Evolutionary conservation across 331 rosid species (phyloP), one percentile per base, ranked within the genome.

Genomic region (Saraca asoca): DNA sequence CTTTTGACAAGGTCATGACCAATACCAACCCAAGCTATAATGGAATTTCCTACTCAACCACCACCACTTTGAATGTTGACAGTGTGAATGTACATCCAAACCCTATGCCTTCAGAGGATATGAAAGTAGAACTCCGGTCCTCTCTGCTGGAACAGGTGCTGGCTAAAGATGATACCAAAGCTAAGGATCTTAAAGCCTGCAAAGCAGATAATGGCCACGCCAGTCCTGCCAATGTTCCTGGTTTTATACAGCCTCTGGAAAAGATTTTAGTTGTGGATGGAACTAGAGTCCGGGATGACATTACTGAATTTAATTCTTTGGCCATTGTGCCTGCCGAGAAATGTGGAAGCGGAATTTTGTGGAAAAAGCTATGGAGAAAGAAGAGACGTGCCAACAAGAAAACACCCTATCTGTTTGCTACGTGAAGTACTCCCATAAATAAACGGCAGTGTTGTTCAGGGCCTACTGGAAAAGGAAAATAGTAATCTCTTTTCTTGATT

Each of bases 301-400:
- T 20, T 62, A 78, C 80, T 35, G 42, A 72, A 35, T 77, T 33
- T 44, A 70, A 72, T 51, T 64, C 87, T 17, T 62, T 87, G 69
- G 98, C 95, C 24, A 70, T 92, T 8, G 89, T 89, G 35, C 90
- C 89, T 10, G 72, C 78, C 65, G 85, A 78, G 80, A 92, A 84
- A 71, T 58, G 48, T 3, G 78, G 85, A 24, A 77, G 77, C 7
- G 64, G 62, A 44, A 81, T 73, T 68, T 70, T 92, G 77, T 89
- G 93, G 95, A 81, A 56, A 58, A 87, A 75, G 79, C 68, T 91
- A 24, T 24, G 94, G 89, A 87, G 95, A 80, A 81, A 73, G 87
- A 91, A 82, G 83, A 83, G 76, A 78, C 76, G 71, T 44, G 63
- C 60, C 73, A 82, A 77, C 75, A 83, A 70, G 79, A 85, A 87